phyloP scores from a whole-genome alignment of 2,329 filamentous ascomycete species.

The Calonectria crousiana region DNA sequence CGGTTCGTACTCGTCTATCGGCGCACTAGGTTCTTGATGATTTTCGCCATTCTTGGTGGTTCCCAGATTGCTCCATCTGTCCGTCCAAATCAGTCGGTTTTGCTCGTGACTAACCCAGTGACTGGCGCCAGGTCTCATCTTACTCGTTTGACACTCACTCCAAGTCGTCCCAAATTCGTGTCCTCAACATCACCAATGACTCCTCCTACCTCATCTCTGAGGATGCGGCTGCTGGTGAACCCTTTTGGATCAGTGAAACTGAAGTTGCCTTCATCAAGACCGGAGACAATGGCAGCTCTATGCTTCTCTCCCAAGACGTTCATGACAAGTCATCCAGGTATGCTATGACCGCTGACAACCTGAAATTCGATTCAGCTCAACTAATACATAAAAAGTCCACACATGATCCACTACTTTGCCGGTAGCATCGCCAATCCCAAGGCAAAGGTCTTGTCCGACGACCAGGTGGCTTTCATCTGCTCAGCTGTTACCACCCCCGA shows the following conservation, averaged over 20 bases:
- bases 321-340: constrained; percentile 54
- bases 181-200: constrained; percentile 77
- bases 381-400: constrained; percentile 39
- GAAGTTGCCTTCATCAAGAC: constrained; percentile 69
- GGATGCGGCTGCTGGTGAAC: constrained; percentile 74
- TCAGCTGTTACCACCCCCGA: constrained; percentile 75
- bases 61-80: background rate
- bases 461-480: constrained; percentile 66
- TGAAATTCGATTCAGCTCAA: background rate
- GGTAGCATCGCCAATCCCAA: constrained; percentile 71
- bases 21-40: constrained; percentile 30
- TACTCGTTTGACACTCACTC: constrained; percentile 85
- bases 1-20: constrained; percentile 54
- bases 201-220: constrained; percentile 75
- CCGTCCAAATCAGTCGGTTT: background rate
- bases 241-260: constrained; percentile 80
- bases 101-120: background rate
- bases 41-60: no score
- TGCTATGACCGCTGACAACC: constrained; percentile 29
- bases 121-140: constrained; percentile 65
- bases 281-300: constrained; percentile 60
- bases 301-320: constrained; percentile 56
- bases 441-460: constrained; percentile 61
- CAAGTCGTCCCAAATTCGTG: constrained; percentile 75
- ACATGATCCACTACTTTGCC: constrained; percentile 62